phyloP scores from a whole-genome alignment of 768 basidiomycete genomes.

The Macrolepiota albuminosa region DNA sequence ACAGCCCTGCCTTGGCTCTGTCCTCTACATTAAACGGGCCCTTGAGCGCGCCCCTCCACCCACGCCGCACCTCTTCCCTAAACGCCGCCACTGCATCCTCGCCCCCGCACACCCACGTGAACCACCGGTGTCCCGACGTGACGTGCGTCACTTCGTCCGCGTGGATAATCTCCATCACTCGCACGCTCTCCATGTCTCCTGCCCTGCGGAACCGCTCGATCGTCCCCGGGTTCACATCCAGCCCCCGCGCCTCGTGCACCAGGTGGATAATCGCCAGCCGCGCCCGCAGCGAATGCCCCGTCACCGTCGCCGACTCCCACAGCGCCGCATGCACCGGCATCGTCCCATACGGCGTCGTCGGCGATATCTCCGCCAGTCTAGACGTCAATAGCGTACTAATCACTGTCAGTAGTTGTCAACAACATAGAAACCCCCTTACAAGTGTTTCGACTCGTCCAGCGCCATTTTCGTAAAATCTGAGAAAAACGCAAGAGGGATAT shows the following conservation, averaged over 20 bases:
- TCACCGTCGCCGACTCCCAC: slow-evolving; percentile 74
- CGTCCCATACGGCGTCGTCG: slow-evolving; percentile 67
- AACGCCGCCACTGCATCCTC: slow-evolving; percentile 63
- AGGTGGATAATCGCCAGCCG: slow-evolving; percentile 82
- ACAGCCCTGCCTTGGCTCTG: slow-evolving; percentile 70
- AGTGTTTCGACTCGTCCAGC: slow-evolving; percentile 84
- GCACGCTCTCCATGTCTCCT: slow-evolving; percentile 62
- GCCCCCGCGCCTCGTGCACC: slow-evolving; percentile 78
- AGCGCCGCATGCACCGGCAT: slow-evolving; percentile 72
- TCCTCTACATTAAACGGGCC: slow-evolving; percentile 82
- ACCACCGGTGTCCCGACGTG: slow-evolving; percentile 79
- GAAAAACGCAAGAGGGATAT: slow-evolving; percentile 72
- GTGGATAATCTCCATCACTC: slow-evolving; percentile 70
- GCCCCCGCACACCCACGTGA: slow-evolving; percentile 63
- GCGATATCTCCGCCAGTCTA: slow-evolving; percentile 56
- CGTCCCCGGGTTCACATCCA: slow-evolving; percentile 80
- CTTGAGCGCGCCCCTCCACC: slow-evolving; percentile 70
- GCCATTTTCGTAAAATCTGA: slow-evolving; percentile 82
- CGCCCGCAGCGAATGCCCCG: slow-evolving; percentile 60
- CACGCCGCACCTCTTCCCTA: slow-evolving; percentile 60
- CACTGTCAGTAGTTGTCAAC: background rate
- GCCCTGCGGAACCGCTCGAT: slow-evolving; percentile 68
- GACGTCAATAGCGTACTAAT: slow-evolving; percentile 52
- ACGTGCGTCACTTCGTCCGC: slow-evolving; percentile 81
- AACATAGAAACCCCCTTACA: slow-evolving; percentile 26